A percentile compares a stretch with the other conserved stretches of the same genome.
Evolutionary conservation across 2,329 filamentous ascomycete species (phyloP).

Genomic region (Aspergillus ustus): DNA sequence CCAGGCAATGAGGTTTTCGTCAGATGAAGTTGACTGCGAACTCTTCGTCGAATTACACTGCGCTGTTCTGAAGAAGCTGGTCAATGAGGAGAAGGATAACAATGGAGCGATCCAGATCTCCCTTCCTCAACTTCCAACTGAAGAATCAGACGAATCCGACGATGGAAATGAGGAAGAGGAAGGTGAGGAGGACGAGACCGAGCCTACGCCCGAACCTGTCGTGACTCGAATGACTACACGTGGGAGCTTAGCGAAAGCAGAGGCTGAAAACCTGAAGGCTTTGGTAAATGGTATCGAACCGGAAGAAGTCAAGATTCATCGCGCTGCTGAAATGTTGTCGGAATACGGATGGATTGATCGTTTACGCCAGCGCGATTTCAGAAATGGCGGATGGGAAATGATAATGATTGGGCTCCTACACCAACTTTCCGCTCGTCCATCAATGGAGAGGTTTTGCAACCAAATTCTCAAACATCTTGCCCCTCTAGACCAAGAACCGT

Average conservation of each 20-base stretch:
- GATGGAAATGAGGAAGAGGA: slow-evolving; percentile 63
- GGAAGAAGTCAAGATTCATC: slow-evolving; percentile 45
- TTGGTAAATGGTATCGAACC: slow-evolving; percentile 58
- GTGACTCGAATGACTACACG: slow-evolving; percentile 72
- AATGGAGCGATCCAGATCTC: slow-evolving; percentile 79
- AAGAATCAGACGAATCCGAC: slow-evolving; percentile 69
- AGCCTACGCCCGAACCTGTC: slow-evolving; percentile 68
- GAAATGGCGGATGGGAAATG: slow-evolving; percentile 86
- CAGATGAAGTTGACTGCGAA: slow-evolving; percentile 75
- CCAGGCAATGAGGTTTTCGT: slow-evolving; percentile 80
- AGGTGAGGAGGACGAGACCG: slow-evolving; percentile 49
- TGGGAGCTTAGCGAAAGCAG: slow-evolving; percentile 81
- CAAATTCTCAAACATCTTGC: slow-evolving; percentile 80
- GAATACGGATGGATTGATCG: slow-evolving; percentile 84
- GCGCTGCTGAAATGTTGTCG: slow-evolving; percentile 74
- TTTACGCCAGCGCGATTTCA: slow-evolving; percentile 80
- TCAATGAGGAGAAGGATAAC: slow-evolving; percentile 70
- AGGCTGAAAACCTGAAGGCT: slow-evolving; percentile 70
- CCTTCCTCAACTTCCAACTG: slow-evolving; percentile 74
- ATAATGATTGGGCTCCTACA: slow-evolving; percentile 86
- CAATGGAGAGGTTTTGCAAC: slow-evolving; percentile 73
- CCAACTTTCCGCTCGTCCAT: slow-evolving; percentile 77
- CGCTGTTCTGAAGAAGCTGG: slow-evolving; percentile 82
- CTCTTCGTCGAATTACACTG: slow-evolving; percentile 91
- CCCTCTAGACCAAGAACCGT: slow-evolving; percentile 75